Conservation (phyloP, 331 rosid genomes). For the Stylosanthes scabra region DNA sequence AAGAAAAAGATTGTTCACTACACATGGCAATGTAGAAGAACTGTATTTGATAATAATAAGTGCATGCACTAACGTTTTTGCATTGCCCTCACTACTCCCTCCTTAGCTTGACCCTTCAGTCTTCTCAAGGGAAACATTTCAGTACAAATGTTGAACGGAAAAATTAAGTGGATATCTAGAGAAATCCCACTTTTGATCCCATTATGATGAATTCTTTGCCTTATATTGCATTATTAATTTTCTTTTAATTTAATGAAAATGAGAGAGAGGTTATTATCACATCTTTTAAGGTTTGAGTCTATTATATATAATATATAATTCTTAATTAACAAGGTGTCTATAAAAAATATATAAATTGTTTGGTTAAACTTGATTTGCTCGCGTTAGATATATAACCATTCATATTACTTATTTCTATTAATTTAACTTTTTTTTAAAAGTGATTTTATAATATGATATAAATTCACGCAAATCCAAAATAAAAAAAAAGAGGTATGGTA, state of each 20-base stretch:
- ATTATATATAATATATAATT: neutral
- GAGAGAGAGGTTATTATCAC: neutral
- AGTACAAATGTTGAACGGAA: slow-evolving; percentile 25
- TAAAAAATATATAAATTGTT: too few species aligned
- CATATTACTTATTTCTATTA: too few species aligned
- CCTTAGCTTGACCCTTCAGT: slow-evolving; percentile 52
- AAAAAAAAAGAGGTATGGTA: too few species aligned
- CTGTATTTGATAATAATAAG: slow-evolving; percentile 44
- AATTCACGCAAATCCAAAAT: too few species aligned
- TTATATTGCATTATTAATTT: too few species aligned
- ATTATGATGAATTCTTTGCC: neutral
- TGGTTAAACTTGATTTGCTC: neutral
- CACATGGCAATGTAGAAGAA: neutral
- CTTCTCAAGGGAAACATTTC: slow-evolving; percentile 47
- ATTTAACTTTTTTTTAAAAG: too few species aligned
- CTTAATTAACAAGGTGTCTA: neutral
- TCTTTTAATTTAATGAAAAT: neutral
- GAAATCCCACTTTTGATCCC: slow-evolving; percentile 52
- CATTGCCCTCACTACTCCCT: neutral
- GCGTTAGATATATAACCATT: too few species aligned
- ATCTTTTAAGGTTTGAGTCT: neutral
- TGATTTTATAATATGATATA: too few species aligned
- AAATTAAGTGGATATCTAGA: slow-evolving; percentile 64
- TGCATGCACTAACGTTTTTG: slow-evolving; percentile 26
- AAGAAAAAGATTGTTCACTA: slow-evolving; percentile 6